phyloP scores from a whole-genome alignment of 176 grass and related monocot genomes.

The Echinochloa phyllopogon region DNA sequence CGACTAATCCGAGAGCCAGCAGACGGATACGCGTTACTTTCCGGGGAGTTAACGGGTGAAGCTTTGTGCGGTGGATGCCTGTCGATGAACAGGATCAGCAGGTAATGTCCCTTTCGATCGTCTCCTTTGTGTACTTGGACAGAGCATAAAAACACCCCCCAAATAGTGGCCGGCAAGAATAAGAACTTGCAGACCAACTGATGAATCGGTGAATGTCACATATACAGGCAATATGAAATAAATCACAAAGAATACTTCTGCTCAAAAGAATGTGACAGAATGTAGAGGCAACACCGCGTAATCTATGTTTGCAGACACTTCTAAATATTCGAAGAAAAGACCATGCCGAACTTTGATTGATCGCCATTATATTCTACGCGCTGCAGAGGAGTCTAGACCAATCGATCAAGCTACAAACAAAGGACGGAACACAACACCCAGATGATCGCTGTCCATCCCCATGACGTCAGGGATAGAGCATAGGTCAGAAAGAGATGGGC shows the following conservation, averaged over 20 bases:
- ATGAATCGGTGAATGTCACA: no score
- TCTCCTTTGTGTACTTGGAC: neutral
- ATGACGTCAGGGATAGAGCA: conserved; percentile 40
- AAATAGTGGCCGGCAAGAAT: no score
- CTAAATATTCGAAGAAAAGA: neutral
- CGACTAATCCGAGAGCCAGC: conserved; percentile 35
- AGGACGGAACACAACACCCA: conserved; percentile 6
- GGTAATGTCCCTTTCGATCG: neutral
- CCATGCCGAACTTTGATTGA: neutral
- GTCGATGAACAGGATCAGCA: conserved; percentile 5
- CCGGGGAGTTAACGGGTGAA: conserved; percentile 12
- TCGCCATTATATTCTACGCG: conserved; percentile 27
- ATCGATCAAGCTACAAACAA: conserved; percentile 9
- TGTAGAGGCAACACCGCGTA: no score
- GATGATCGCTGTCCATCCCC: conserved; percentile 44
- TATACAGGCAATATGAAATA: no score
- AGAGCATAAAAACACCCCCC: no score
- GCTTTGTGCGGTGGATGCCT: neutral
- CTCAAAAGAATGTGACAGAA: no score
- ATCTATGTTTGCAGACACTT: no score
- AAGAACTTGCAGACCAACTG: no score
- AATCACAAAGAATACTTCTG: no score
- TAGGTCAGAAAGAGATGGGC: conserved; percentile 22
- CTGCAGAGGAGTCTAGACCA: conserved; percentile 7
- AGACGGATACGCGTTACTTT: conserved; percentile 44